Evolutionary conservation across 352 stramenopile genomes (phyloP).

Genomic region (Globisporangium radiosum): DNA sequence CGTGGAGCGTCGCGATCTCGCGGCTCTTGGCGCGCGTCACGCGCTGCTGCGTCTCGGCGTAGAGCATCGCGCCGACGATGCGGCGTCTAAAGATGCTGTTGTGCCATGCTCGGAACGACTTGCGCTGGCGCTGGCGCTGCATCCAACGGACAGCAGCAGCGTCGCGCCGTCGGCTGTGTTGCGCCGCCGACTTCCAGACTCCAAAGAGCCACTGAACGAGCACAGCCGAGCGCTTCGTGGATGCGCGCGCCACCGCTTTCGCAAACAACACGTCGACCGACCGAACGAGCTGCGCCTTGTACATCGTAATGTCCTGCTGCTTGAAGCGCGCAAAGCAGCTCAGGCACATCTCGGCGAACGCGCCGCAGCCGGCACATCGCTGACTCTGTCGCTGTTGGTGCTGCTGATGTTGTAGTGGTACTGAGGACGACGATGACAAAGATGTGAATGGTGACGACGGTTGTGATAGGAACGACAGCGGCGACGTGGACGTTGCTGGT

Average conservation of each 20-base stretch:
- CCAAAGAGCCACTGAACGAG: conserved; percentile 61
- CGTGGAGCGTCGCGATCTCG: conserved; percentile 54
- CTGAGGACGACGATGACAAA: too few relatives aligned
- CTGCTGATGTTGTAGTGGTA: background rate
- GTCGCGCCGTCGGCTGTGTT: conserved; percentile 22
- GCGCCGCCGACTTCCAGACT: conserved; percentile 37
- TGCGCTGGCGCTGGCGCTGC: conserved; percentile 24
- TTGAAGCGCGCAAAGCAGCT: conserved; percentile 62
- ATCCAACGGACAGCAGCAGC: conserved; percentile 14
- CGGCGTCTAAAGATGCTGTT: conserved; percentile 49
- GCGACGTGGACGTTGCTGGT: conserved; percentile 5
- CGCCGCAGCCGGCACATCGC: conserved; percentile 55
- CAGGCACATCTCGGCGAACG: conserved; percentile 62
- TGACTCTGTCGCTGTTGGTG: conserved; percentile 10
- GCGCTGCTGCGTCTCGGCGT: conserved; percentile 50
- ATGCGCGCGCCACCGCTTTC: conserved; percentile 48
- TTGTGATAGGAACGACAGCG: conserved; percentile 1
- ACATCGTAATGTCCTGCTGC: conserved; percentile 42
- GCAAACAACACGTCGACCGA: conserved; percentile 60
- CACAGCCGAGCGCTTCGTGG: conserved; percentile 48
- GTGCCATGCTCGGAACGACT: conserved; percentile 42
- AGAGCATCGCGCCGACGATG: conserved; percentile 69
- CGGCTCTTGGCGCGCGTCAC: conserved; percentile 25
- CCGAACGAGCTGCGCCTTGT: conserved; percentile 60
- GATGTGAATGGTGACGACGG: too few relatives aligned